phyloP scores from a whole-genome alignment of 768 basidiomycete genomes.

The Rhodosporidiobolus sp. region DNA sequence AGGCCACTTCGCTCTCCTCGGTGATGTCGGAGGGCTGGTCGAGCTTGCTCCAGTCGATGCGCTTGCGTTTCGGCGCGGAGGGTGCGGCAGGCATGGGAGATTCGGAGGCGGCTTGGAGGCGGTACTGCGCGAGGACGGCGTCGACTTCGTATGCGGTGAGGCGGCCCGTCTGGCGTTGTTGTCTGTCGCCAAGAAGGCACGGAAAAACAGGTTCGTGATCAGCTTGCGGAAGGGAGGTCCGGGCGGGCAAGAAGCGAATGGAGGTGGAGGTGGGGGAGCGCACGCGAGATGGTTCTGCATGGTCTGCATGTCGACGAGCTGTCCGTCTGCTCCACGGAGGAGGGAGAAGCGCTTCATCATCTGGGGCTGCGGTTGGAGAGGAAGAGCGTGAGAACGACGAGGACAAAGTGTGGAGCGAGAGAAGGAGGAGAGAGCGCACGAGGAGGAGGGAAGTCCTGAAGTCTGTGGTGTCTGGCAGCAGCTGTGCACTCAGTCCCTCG shows the following conservation, averaged over 20 bases:
- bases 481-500: too few species aligned
- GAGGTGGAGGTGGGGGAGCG: background rate
- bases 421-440: background rate
- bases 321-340: slow-evolving; percentile 36
- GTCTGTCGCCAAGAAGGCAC: slow-evolving; percentile 28
- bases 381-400: too few species aligned
- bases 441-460: slow-evolving; percentile 40
- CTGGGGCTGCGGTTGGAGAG: slow-evolving; percentile 15
- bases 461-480: slow-evolving; percentile 26
- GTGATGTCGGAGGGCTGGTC: background rate
- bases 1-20: background rate
- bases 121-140: slow-evolving; percentile 40
- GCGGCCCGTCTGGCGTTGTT: slow-evolving; percentile 37
- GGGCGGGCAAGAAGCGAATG: background rate
- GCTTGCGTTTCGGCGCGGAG: slow-evolving; percentile 4
- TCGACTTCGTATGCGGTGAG: slow-evolving; percentile 38
- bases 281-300: slow-evolving; percentile 40
- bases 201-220: too few species aligned
- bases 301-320: slow-evolving; percentile 31
- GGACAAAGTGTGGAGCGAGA: too few species aligned
- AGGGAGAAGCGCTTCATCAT: slow-evolving; percentile 41
- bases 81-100: background rate
- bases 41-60: slow-evolving; percentile 26
- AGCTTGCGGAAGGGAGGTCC: too few species aligned
- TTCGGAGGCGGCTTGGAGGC: slow-evolving; percentile 25